Evolutionary conservation across 148 eudicot genomes (phyloP).

Genomic region (Diospyros lotus): DNA sequence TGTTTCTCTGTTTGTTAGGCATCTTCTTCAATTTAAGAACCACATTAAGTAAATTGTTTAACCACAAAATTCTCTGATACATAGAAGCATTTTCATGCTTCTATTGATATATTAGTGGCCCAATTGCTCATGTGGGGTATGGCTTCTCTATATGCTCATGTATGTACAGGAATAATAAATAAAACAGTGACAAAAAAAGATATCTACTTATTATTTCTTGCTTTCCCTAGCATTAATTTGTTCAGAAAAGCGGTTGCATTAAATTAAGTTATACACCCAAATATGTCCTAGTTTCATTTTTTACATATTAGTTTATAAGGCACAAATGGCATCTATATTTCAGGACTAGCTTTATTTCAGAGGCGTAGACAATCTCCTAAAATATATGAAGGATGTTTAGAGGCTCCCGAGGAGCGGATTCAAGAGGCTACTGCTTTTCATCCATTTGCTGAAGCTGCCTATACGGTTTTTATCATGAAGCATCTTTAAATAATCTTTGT

Average conservation of each 20-base stretch:
- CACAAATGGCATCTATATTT: not conserved
- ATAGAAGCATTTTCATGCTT: no score
- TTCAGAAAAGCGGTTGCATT: not conserved
- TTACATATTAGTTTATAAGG: not conserved
- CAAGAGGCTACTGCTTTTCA: conserved; percentile 50
- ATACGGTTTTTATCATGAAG: conserved; percentile 42
- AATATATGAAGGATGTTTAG: conserved; percentile 31
- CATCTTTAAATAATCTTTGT: conserved; percentile 7
- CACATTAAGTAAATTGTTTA: no score
- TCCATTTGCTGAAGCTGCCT: conserved; percentile 84
- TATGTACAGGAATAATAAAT: not conserved
- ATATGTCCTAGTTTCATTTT: not conserved
- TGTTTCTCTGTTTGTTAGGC: no score
- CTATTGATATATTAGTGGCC: not conserved
- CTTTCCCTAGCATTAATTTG: not conserved
- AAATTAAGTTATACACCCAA: not conserved
- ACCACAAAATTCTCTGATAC: no score
- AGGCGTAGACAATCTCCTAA: conserved; percentile 35
- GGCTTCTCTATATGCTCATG: not conserved
- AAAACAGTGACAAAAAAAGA: not conserved
- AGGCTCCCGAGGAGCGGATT: conserved; percentile 53
- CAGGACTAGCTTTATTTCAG: conserved; percentile 67
- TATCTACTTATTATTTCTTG: not conserved
- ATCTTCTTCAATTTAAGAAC: no score
- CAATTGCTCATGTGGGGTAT: not conserved